Evolutionary conservation across 2,329 filamentous ascomycete genomes (phyloP).

Genomic region (Neonectria magnoliae): DNA sequence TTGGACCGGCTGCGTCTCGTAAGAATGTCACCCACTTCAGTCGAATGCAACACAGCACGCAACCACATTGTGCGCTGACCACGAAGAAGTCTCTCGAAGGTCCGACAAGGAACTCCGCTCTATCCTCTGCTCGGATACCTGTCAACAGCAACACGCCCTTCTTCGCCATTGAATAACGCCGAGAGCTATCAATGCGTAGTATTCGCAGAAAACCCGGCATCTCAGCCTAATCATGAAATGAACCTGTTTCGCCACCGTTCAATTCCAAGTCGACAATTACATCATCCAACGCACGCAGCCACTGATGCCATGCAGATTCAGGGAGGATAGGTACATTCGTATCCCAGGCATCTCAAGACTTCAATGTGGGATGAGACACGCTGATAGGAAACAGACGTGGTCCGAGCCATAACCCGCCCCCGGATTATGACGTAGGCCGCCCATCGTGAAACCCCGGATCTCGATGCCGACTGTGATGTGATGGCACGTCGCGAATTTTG

Average conservation of each 20-base stretch:
- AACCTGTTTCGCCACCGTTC: background rate
- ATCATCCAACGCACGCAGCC: background rate
- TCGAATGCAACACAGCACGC: background rate
- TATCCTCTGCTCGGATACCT: background rate
- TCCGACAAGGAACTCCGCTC: background rate
- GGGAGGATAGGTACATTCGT: background rate
- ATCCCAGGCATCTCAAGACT: background rate
- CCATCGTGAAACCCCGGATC: constrained; percentile 27
- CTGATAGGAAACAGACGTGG: constrained; percentile 1
- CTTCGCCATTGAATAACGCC: background rate
- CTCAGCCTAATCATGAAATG: background rate
- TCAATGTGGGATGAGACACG: constrained; percentile 3
- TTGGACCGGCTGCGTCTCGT: background rate
- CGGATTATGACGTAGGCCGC: constrained; percentile 40
- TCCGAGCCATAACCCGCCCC: constrained; percentile 15
- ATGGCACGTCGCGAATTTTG: constrained; percentile 2
- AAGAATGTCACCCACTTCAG: background rate
- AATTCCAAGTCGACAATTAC: background rate
- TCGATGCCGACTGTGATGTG: constrained; percentile 27
- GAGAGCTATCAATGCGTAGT: background rate
- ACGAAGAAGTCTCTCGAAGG: too few species aligned
- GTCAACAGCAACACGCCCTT: background rate
- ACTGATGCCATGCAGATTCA: constrained; percentile 8
- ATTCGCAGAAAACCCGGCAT: background rate
- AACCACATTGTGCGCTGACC: background rate